Percentiles rank a stretch among this genome's conserved stretches.
phyloP scores from a whole-genome alignment of 495 filamentous ascomycete species.

The Neurospora sp. region DNA sequence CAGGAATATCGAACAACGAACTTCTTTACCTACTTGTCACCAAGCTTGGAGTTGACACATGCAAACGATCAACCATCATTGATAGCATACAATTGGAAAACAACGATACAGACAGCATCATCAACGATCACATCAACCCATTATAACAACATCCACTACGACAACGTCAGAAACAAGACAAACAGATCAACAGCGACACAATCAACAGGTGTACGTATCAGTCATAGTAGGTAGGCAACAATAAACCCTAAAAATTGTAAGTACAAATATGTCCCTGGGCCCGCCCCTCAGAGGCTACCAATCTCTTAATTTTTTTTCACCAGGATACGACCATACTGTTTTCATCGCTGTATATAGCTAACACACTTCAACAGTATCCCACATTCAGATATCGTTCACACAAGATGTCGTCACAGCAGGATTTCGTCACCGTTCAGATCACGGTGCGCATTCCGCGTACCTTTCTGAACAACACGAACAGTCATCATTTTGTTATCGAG shows the following conservation, averaged over 20 bases:
- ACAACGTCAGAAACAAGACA: not conserved
- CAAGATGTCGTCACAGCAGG: not conserved
- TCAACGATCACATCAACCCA: not conserved
- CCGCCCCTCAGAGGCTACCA: not conserved
- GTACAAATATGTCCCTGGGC: not conserved
- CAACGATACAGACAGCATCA: not conserved
- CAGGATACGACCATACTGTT: rapidly evolving
- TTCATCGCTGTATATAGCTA: not conserved
- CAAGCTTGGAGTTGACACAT: not conserved
- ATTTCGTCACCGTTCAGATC: not conserved
- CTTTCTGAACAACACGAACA: not conserved
- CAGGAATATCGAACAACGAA: not conserved
- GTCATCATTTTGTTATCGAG: not conserved
- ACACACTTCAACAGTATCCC: not conserved
- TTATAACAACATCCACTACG: too few relatives aligned
- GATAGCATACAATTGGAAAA: not conserved
- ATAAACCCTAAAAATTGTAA: not conserved
- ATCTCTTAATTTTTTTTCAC: not conserved
- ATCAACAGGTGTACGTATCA: not conserved
- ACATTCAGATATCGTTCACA: not conserved
- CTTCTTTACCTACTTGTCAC: not conserved
- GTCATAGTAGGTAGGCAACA: not conserved
- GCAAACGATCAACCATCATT: not conserved
- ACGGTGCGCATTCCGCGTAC: not conserved
- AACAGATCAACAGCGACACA: not conserved